Conservation (phyloP, 2,329 filamentous ascomycete genomes). For the Drechslerella dactyloides region DNA sequence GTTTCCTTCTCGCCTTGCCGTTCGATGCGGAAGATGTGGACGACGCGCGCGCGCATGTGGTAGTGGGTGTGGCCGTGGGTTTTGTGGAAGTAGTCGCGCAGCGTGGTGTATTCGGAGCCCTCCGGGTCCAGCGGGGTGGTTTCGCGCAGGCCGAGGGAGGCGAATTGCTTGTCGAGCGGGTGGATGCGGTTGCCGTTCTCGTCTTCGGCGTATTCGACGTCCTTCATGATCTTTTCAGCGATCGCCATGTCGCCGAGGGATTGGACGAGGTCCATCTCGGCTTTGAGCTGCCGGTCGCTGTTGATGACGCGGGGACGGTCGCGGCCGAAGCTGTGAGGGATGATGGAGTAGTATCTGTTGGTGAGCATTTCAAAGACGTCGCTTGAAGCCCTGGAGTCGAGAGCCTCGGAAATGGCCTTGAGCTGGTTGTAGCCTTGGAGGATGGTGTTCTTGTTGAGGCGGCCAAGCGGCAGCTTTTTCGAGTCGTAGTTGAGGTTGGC, state of each 20-base stretch:
- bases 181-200: constrained; percentile 64
- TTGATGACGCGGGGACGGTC: constrained; percentile 73
- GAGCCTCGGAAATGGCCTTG: constrained; percentile 73
- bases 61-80: constrained; percentile 72
- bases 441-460: constrained; percentile 80
- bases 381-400: constrained; percentile 62
- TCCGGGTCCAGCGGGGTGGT: constrained; percentile 71
- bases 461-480: constrained; percentile 80
- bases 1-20: constrained; percentile 74
- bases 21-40: constrained; percentile 83
- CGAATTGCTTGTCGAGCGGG: constrained; percentile 74
- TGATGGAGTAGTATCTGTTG: constrained; percentile 79
- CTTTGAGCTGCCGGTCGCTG: constrained; percentile 67
- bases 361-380: constrained; percentile 69
- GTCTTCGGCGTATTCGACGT: constrained; percentile 62
- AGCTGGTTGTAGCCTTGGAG: constrained; percentile 75
- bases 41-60: constrained; percentile 64
- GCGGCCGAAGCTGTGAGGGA: constrained; percentile 81
- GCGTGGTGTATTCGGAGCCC: constrained; percentile 69
- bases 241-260: constrained; percentile 85
- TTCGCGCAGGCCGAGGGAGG: constrained; percentile 73
- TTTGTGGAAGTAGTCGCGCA: constrained; percentile 71
- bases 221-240: constrained; percentile 74
- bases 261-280: constrained; percentile 79
- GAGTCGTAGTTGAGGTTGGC: constrained; percentile 72